Base-by-base conservation (phyloP, 257 asterid species). In the Ilex asprella region DNA sequence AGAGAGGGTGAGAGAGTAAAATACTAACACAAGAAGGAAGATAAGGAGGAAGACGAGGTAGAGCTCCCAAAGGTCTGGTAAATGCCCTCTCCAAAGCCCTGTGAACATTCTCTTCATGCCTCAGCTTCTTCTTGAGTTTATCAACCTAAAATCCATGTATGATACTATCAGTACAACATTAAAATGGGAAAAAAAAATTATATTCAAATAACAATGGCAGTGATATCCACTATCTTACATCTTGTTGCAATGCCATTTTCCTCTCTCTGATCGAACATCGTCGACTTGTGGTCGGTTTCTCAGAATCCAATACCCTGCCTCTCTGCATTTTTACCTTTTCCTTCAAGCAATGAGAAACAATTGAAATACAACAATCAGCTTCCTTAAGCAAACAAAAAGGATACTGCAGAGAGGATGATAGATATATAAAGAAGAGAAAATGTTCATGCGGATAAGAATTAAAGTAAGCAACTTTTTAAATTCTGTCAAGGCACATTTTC, bases 31-130 rank as follows among this genome's bases (percentile, higher is more conserved):
- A 70, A 13, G 89, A 74, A 3, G 98, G 98, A 30, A 92, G 91
- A 79, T 85, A 89, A 27, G 97, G 89, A 49, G 98, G 97, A 50
- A 92, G 87, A 63, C 99, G 97, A 81, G 99, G 99, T 63, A 82
- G 84, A 69, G 88, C 82, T 59, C 99, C 99, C 13, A 83, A 69
- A 2, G 99, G 99, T 69, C 99, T 79, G 12, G 86, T 89, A 65
- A 92, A 85, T 14, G 99, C 96, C 62, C 97, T 86, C 76, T 86
- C 91, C 61, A 92, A 73, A 64, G 99, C 99, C 76, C 97, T 78
- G 67, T 89, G 99, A 55, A 92, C 91, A 78, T 87, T 86, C 64
- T 92, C 97, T 68, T 92, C 99, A 35, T 89, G 96, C 58, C 88
- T 78, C 43, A 92, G 91, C 69, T 77, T 83, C 86, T 78, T 87